phyloP scores from a whole-genome alignment of 73 alveolate species.

The Paramecium primaurelia region DNA sequence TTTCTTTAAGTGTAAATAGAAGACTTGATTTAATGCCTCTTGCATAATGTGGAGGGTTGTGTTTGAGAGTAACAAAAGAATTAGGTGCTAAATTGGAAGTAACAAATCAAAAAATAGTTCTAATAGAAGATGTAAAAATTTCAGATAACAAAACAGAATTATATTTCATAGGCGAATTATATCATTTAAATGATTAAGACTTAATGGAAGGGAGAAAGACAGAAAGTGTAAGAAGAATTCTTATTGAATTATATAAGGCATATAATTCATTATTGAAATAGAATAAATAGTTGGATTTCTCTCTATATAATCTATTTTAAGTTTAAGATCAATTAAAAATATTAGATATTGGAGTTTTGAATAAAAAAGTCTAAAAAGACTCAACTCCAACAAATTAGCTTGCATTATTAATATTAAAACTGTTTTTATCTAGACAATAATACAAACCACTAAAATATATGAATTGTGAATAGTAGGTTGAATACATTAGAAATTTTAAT shows the following conservation, averaged over 20 bases:
- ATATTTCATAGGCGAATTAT: background rate
- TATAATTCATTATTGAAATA: background rate
- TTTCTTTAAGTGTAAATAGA: background rate
- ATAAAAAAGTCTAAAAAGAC: background rate
- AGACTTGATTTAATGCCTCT: background rate
- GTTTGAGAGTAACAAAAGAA: background rate
- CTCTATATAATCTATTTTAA: background rate
- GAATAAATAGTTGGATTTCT: background rate
- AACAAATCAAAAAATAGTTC: background rate
- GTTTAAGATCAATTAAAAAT: background rate
- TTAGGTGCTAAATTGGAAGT: background rate
- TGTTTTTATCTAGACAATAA: background rate
- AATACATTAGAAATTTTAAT: background rate
- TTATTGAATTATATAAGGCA: background rate
- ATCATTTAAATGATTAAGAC: background rate
- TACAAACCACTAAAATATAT: background rate
- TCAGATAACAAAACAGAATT: background rate
- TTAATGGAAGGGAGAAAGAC: background rate
- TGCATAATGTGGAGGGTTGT: constrained; percentile 30
- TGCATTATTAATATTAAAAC: background rate
- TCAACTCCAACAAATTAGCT: background rate
- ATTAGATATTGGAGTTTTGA: background rate
- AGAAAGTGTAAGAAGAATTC: background rate
- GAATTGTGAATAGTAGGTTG: background rate
- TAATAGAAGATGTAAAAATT: background rate